Evolutionary conservation across 345 rosid species (phyloP).

Genomic region (Euphorbia pulcherrima): DNA sequence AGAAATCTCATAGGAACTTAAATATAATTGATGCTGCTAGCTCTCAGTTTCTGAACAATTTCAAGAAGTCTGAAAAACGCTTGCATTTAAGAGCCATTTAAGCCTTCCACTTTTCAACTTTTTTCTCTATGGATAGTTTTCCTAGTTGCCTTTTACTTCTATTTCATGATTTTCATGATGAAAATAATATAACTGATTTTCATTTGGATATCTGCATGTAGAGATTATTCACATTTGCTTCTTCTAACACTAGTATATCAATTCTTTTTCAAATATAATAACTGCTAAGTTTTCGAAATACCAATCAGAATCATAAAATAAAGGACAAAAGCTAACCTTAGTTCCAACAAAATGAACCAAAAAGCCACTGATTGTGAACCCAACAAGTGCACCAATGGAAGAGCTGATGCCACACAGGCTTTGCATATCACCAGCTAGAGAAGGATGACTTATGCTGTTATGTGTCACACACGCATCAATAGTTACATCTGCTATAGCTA

Average conservation of each 20-base stretch:
- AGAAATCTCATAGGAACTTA: too few relatives aligned
- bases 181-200: background rate
- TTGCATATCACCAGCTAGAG: conserved; percentile 73
- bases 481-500: conserved; percentile 67
- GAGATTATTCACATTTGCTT: background rate
- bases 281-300: background rate
- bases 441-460: conserved; percentile 52
- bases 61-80: background rate
- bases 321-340: conserved; percentile 34
- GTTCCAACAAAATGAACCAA: conserved; percentile 55
- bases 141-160: background rate
- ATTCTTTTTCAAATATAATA: background rate
- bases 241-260: background rate
- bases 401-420: conserved; percentile 66
- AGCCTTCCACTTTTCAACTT: background rate
- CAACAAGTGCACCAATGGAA: conserved; percentile 59
- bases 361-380: conserved; percentile 62
- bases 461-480: conserved; percentile 74
- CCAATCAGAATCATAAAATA: background rate
- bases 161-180: background rate
- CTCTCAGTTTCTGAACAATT: background rate
- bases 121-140: background rate
- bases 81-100: background rate
- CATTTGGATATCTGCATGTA: background rate
- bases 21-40: background rate